Evolutionary conservation across 768 basidiomycete species (phyloP).

Genomic region (Botryobasidium botryosum): DNA sequence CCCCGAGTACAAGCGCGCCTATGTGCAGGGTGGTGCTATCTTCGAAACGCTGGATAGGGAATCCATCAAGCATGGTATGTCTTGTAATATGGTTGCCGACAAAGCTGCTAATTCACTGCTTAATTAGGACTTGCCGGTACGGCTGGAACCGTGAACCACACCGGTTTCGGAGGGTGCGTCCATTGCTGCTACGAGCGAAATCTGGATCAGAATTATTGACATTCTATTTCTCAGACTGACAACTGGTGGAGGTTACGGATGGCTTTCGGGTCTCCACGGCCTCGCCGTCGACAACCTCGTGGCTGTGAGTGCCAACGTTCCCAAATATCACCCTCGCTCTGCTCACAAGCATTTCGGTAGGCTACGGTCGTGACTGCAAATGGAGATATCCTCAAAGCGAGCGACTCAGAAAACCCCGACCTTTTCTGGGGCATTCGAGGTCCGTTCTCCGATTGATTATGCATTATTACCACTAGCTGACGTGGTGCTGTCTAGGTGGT

Average conservation of each 20-base stretch:
- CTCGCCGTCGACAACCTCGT: constrained; percentile 7
- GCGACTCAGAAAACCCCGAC: constrained; percentile 5
- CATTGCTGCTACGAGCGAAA: too few relatives aligned
- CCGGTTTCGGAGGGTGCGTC: too few relatives aligned
- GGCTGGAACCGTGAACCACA: neutral
- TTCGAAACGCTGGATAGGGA: neutral
- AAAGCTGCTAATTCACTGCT: neutral
- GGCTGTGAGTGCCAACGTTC: neutral
- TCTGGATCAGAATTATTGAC: too few relatives aligned
- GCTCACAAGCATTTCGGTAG: neutral
- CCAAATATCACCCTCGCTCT: neutral
- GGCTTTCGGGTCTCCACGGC: constrained; percentile 2
- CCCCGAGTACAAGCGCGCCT: constrained; percentile 1
- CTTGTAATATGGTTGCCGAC: neutral
- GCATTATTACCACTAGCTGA: neutral
- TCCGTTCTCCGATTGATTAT: neutral
- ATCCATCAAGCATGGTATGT: constrained; percentile 7
- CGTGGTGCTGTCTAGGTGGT: neutral
- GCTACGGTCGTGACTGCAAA: constrained; percentile 10
- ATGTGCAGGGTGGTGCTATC: constrained; percentile 4
- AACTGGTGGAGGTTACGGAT: neutral
- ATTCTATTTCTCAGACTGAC: too few relatives aligned
- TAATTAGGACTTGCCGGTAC: constrained; percentile 1
- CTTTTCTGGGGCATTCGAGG: constrained; percentile 9
- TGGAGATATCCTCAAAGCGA: constrained; percentile 5